Conservation (phyloP, 1,284 basidiomycete species). For the Clitocybe nebularis region DNA sequence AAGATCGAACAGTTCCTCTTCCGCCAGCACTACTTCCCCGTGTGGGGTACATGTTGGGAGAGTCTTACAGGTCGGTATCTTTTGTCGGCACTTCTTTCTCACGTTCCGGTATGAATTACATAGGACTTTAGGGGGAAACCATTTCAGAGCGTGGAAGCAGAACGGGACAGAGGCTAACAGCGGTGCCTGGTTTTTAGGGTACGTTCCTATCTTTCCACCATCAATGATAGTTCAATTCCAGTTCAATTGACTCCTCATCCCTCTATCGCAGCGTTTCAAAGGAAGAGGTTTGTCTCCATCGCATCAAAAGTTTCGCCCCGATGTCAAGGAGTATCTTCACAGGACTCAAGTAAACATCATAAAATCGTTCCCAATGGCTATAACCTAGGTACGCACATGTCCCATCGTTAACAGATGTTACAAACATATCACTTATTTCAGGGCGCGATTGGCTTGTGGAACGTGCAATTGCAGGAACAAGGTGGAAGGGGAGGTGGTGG, state of each 20-base stretch:
- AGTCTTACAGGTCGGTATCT: conserved; percentile 51
- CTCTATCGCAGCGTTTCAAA: conserved; percentile 55
- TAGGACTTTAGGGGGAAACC: conserved; percentile 46
- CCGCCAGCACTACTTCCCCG: conserved; percentile 63
- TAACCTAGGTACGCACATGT: conserved; percentile 45
- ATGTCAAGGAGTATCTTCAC: conserved; percentile 1
- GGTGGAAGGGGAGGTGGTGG: conserved; percentile 65
- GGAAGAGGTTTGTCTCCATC: conserved; percentile 45
- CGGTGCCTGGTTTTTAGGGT: conserved; percentile 74
- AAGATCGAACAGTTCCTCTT: conserved; percentile 63
- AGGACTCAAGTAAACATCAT: conserved; percentile 66
- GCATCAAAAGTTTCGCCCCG: background rate
- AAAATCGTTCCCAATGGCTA: conserved; percentile 73
- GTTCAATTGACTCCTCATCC: too few species aligned
- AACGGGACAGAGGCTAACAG: conserved; percentile 61
- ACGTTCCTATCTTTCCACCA: conserved; percentile 21
- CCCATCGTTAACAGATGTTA: background rate
- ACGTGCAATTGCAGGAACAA: conserved; percentile 55
- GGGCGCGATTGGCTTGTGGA: conserved; percentile 70
- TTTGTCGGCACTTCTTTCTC: background rate
- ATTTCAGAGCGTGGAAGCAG: conserved; percentile 71
- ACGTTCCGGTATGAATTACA: conserved; percentile 1
- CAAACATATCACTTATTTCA: conserved; percentile 7
- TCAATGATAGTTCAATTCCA: too few species aligned
- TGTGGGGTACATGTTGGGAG: conserved; percentile 72